These are phyloP conservation scores for Pseudogymnoascus sp. DNA, from an alignment of 2,329 filamentous ascomycete genomes.

Conservation along the genomic window DNA sequence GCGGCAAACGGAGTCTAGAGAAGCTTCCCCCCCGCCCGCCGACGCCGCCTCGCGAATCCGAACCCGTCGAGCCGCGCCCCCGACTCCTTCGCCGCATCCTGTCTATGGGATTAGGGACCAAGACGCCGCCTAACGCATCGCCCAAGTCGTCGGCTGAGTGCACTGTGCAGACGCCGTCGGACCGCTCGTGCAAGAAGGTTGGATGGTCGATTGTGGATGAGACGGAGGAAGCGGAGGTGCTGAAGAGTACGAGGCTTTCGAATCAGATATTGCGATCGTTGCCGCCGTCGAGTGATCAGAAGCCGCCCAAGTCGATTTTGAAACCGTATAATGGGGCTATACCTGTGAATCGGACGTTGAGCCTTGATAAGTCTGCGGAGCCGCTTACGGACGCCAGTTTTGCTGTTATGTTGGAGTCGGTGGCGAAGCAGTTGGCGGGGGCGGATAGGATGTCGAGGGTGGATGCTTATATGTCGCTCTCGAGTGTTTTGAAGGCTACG, in stretches of 20 bases:
- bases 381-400: conserved; percentile 47
- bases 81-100: conserved; percentile 18
- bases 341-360: conserved; percentile 14
- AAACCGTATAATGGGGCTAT: conserved; percentile 51
- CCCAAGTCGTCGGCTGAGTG: conserved; percentile 31
- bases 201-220: conserved; percentile 44
- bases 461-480: conserved; percentile 80
- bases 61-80: conserved; percentile 27
- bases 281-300: conserved; percentile 35
- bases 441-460: conserved; percentile 64
- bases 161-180: conserved; percentile 21
- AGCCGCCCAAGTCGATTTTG: conserved; percentile 68
- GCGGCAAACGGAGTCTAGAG: conserved; percentile 34
- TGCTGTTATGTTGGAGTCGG: conserved; percentile 75
- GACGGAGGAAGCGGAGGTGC: conserved; percentile 39
- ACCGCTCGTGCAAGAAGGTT: conserved; percentile 44
- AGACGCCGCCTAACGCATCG: conserved; percentile 15
- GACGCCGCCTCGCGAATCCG: conserved; percentile 51
- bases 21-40: conserved; percentile 53
- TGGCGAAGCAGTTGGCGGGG: conserved; percentile 72
- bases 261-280: conserved; percentile 17
- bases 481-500: conserved; percentile 69
- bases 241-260: conserved; percentile 9
- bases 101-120: conserved; percentile 28
- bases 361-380: conserved; percentile 13